Evolutionary conservation across 768 basidiomycete species (phyloP).

Genomic region (Phlegmacium glaucopus): DNA sequence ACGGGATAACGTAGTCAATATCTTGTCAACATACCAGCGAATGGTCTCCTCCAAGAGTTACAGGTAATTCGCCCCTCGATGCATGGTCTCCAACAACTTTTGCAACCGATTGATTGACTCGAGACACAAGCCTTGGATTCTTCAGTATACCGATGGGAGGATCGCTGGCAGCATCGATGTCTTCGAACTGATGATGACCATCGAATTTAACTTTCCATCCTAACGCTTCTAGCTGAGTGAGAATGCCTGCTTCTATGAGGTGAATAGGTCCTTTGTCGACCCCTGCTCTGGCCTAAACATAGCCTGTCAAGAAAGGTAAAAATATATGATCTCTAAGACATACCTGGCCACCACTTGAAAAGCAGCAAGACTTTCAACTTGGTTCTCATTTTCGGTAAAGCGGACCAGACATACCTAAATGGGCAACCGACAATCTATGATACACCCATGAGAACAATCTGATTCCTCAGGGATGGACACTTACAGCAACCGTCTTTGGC

Average conservation of each 20-base stretch:
- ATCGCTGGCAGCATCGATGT: slow-evolving; percentile 58
- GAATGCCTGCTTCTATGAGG: slow-evolving; percentile 83
- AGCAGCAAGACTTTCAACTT: not conserved
- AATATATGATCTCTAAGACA: slow-evolving; percentile 15
- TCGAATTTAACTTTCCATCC: slow-evolving; percentile 92
- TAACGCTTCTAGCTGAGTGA: slow-evolving; percentile 69
- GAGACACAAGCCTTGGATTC: slow-evolving; percentile 85
- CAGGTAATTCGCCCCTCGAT: slow-evolving; percentile 74
- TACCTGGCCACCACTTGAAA: slow-evolving; percentile 63
- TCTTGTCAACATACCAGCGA: slow-evolving; percentile 60
- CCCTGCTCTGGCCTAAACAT: slow-evolving; percentile 61
- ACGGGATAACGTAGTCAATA: slow-evolving; percentile 3
- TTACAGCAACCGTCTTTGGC: slow-evolving; percentile 77
- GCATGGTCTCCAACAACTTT: slow-evolving; percentile 71
- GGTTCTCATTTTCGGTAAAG: slow-evolving; percentile 2
- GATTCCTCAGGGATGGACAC: slow-evolving; percentile 25
- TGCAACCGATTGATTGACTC: slow-evolving; percentile 79
- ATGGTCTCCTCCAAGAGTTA: slow-evolving; percentile 96
- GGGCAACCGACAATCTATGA: slow-evolving; percentile 89
- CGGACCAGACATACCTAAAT: slow-evolving; percentile 66
- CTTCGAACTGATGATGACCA: slow-evolving; percentile 87
- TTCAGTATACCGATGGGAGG: slow-evolving; percentile 87
- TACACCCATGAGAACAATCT: slow-evolving; percentile 8
- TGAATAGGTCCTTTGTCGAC: slow-evolving; percentile 88
- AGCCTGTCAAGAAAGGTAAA: slow-evolving; percentile 3